phyloP scores from a whole-genome alignment of 768 basidiomycete species.

The Tylopilus rubrobrunneus region DNA sequence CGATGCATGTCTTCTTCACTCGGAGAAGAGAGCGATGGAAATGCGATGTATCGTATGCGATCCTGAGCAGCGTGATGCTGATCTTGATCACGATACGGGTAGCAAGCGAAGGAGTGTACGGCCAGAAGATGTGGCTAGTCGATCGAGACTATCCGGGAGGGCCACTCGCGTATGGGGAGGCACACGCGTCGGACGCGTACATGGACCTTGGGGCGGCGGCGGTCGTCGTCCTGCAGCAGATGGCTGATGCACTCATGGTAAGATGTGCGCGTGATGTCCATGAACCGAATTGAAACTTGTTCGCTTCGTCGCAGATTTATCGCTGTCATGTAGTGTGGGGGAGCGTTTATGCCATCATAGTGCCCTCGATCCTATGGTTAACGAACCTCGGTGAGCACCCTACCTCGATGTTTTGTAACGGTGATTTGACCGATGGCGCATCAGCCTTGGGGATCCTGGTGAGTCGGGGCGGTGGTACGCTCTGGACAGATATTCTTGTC shows the following conservation, averaged over 20 bases:
- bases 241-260: slow-evolving; percentile 25
- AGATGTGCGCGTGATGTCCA: slow-evolving; percentile 2
- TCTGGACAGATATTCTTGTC: background rate
- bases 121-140: too few relatives aligned
- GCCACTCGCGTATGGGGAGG: slow-evolving; percentile 24
- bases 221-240: slow-evolving; percentile 26
- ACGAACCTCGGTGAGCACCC: slow-evolving; percentile 8
- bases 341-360: background rate
- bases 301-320: slow-evolving; percentile 29
- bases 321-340: slow-evolving; percentile 35
- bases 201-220: slow-evolving; percentile 21
- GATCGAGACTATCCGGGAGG: too few relatives aligned
- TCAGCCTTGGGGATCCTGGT: slow-evolving; percentile 4
- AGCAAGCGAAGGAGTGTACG: too few relatives aligned
- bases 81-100: too few relatives aligned
- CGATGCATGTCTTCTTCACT: too few relatives aligned
- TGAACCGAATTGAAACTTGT: too few relatives aligned
- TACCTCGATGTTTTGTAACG: background rate
- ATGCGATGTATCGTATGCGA: too few relatives aligned
- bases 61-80: too few relatives aligned
- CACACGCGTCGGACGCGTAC: slow-evolving; percentile 17
- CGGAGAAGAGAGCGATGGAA: too few relatives aligned
- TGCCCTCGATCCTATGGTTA: slow-evolving; percentile 13
- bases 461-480: background rate
- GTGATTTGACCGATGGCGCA: background rate